Evolutionary conservation across 495 filamentous ascomycete species (phyloP), one percentile per base, ranked within the genome.

Genomic region (Geoglossum glabrum): DNA sequence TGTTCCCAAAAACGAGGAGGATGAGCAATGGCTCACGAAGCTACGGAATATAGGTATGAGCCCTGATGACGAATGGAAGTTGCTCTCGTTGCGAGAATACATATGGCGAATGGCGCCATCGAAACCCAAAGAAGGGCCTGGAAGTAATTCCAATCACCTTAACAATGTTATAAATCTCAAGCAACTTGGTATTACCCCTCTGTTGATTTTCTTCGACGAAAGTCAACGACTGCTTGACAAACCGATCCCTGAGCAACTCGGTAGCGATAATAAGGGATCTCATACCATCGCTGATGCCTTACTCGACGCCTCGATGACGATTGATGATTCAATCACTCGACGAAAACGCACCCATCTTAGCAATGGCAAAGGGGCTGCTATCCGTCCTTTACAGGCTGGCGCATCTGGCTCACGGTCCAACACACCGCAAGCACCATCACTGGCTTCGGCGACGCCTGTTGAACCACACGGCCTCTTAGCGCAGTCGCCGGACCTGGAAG

Each of bases 191-290:
- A 79, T 95, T 50, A 85, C 81, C 4, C 82, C 84, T 11, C 86
- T 94, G 66, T 96, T 86, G 0, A 81, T 99, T 1, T 83, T 96
- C 68, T 99, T 97, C 64, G 87, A 96, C 61, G 85, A 85, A 57
- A 77, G 73, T 34, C 71, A 76, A 49, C 36, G 60, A 61, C 57
- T 30, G 60, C 51, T 49, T 65, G 60, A 67, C 59, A 59, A 64
- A 50, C 19, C 61, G 34, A 38, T 57, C 62, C 28, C 58, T 13
- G 47, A 51, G 10, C 50, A 61, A 9, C 34, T 60, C 13, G 43
- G 61, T 45, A 50, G 61, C 0, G 69, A 72, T 3, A 69, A 73
- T 13, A 67, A 63, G 28, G 77, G 70, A 15, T 77, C 81, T 8
- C 80, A 82, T 65, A 94, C 89, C 0, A 92, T 99, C 57, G 78